These are phyloP conservation scores for Excoecaria agallocha DNA, from an alignment of 345 rosid species.

Conservation along the genomic window DNA sequence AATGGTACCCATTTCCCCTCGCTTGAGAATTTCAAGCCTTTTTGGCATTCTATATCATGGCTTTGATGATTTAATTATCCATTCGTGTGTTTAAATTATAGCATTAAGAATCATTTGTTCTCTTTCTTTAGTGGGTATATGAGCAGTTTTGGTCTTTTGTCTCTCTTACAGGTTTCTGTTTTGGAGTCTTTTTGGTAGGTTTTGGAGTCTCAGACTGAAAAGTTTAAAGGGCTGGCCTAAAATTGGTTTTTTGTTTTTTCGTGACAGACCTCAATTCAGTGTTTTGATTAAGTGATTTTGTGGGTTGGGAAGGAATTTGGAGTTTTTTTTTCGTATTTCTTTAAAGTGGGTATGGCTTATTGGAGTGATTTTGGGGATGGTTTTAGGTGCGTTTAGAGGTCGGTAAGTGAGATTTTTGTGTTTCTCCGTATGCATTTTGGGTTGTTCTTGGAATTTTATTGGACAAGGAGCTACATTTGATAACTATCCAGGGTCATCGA, in stretches of 20 bases:
- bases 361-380: conserved; percentile 26
- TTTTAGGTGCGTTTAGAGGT: conserved; percentile 11
- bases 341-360: conserved; percentile 26
- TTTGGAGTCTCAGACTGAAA: conserved; percentile 9
- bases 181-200: conserved; percentile 37
- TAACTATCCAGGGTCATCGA: neutral
- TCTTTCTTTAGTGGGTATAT: conserved; percentile 29
- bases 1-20: neutral
- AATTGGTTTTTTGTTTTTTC: conserved; percentile 17
- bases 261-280: neutral
- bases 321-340: neutral
- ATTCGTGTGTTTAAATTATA: conserved; percentile 23
- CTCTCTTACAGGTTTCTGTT: conserved; percentile 20
- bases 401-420: conserved; percentile 9
- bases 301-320: conserved; percentile 19
- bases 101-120: conserved; percentile 5
- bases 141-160: conserved; percentile 33
- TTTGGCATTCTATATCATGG: conserved; percentile 24
- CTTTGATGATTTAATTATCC: conserved; percentile 18
- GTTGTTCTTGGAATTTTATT: neutral
- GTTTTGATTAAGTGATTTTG: conserved; percentile 23
- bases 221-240: conserved; percentile 44
- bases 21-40: conserved; percentile 19
- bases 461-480: conserved; percentile 32
- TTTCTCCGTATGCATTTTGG: conserved; percentile 23